Conservation (phyloP, 108 stramenopile genomes). For the Craspedostauros australis region DNA sequence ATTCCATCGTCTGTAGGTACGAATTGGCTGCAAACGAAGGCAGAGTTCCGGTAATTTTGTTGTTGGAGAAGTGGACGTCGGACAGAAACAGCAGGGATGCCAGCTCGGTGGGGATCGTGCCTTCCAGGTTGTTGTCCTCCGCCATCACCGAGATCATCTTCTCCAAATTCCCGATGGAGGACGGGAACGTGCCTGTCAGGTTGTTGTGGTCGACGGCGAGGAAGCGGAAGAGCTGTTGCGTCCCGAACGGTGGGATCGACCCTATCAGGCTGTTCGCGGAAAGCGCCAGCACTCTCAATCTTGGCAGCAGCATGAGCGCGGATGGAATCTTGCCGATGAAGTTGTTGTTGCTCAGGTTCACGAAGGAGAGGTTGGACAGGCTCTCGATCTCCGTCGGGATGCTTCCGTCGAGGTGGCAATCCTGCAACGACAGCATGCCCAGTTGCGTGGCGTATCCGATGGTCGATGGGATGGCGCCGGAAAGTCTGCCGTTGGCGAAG, state of each 20-base stretch:
- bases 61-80: slow-evolving; percentile 38
- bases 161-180: slow-evolving; percentile 18
- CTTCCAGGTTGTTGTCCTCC: slow-evolving; percentile 19
- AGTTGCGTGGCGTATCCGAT: slow-evolving; percentile 15
- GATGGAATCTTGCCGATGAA: slow-evolving; percentile 45
- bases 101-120: slow-evolving; percentile 15
- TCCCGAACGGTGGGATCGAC: slow-evolving; percentile 36
- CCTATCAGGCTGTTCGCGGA: slow-evolving; percentile 47
- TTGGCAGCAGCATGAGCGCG: slow-evolving; percentile 22
- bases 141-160: too few relatives aligned
- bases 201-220: slow-evolving; percentile 16
- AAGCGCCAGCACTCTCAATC: slow-evolving; percentile 48
- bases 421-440: slow-evolving; percentile 17
- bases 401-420: slow-evolving; percentile 20
- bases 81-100: too few relatives aligned
- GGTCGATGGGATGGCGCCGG: slow-evolving; percentile 9
- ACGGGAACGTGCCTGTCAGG: slow-evolving; percentile 32
- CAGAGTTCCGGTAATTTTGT: slow-evolving; percentile 27
- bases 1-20: slow-evolving; percentile 13
- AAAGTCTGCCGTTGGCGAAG: slow-evolving; percentile 11
- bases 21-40: slow-evolving; percentile 20
- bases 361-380: slow-evolving; percentile 19
- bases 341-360: slow-evolving; percentile 44
- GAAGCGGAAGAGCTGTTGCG: slow-evolving; percentile 37
- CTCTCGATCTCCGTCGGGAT: slow-evolving; percentile 28